Conservation (phyloP, 768 basidiomycete genomes). For the Rhizopogon salebrosus region DNA sequence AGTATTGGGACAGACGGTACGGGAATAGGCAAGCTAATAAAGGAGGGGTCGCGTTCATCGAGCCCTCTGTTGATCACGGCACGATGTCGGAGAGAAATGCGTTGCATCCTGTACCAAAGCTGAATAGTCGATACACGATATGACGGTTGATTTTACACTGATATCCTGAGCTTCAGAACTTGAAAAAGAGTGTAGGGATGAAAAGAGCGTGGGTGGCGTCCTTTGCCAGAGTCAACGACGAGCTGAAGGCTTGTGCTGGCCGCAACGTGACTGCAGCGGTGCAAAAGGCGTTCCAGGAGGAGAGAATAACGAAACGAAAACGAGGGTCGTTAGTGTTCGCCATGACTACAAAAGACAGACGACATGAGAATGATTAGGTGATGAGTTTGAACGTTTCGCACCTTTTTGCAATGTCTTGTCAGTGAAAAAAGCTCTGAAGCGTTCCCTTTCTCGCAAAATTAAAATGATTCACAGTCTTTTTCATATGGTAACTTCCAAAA, state of each 20-base stretch:
- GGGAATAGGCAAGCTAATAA: constrained; percentile 33
- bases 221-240: constrained; percentile 10
- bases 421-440: too few relatives aligned
- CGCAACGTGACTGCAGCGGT: not conserved
- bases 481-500: too few relatives aligned
- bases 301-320: not conserved
- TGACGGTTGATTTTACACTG: not conserved
- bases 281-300: not conserved
- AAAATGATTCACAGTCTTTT: not conserved
- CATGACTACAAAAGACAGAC: not conserved
- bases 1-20: constrained; percentile 38
- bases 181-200: constrained; percentile 12
- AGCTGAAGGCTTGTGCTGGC: not conserved
- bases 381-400: too few relatives aligned
- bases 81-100: constrained; percentile 7
- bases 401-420: too few relatives aligned
- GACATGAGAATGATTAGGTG: not conserved
- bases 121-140: constrained; percentile 5
- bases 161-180: not conserved
- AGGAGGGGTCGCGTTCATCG: constrained; percentile 33
- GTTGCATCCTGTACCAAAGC: constrained; percentile 11
- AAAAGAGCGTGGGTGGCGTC: constrained; percentile 20
- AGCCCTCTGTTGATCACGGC: constrained; percentile 13
- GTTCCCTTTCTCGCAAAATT: not conserved
- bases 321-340: not conserved